These are phyloP conservation scores for Gynostemma pentaphyllum DNA, from an alignment of 306 rosid genomes.

Conservation along the genomic window DNA sequence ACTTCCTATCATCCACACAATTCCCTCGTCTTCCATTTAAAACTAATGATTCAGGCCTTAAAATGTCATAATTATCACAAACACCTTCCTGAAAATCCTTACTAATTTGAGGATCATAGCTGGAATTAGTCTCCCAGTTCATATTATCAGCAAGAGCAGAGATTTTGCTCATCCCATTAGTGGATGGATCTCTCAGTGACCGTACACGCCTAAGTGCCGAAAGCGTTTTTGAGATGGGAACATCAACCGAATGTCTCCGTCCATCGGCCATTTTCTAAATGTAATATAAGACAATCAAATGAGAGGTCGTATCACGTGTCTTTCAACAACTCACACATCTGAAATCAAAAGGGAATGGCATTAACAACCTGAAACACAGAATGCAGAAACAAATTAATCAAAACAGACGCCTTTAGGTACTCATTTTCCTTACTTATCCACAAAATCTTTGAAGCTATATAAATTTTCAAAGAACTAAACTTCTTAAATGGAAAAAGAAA, in stretches of 20 bases:
- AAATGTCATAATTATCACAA: conserved; percentile 16
- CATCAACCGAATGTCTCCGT: conserved; percentile 72
- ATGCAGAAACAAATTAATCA: no score
- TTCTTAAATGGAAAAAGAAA: no score
- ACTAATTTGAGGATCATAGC: conserved; percentile 30
- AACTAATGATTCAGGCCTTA: conserved; percentile 23
- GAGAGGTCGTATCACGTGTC: no score
- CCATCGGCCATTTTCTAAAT: conserved; percentile 48
- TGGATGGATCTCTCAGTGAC: conserved; percentile 85
- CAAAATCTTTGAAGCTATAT: no score
- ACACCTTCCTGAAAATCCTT: conserved; percentile 27
- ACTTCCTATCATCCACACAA: conserved; percentile 22
- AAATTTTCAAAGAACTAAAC: no score
- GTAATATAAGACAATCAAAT: background rate
- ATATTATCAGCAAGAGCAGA: conserved; percentile 40
- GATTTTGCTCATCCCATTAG: conserved; percentile 54
- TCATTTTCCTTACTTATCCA: no score
- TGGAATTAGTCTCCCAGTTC: conserved; percentile 65
- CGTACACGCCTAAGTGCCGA: conserved; percentile 72
- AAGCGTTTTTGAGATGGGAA: conserved; percentile 72
- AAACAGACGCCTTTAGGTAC: no score
- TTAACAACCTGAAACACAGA: no score
- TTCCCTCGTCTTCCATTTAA: conserved; percentile 18
- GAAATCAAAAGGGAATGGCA: no score
- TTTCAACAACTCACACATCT: no score